phyloP scores from a whole-genome alignment of 2,329 filamentous ascomycete species.

The Cytospora mali region DNA sequence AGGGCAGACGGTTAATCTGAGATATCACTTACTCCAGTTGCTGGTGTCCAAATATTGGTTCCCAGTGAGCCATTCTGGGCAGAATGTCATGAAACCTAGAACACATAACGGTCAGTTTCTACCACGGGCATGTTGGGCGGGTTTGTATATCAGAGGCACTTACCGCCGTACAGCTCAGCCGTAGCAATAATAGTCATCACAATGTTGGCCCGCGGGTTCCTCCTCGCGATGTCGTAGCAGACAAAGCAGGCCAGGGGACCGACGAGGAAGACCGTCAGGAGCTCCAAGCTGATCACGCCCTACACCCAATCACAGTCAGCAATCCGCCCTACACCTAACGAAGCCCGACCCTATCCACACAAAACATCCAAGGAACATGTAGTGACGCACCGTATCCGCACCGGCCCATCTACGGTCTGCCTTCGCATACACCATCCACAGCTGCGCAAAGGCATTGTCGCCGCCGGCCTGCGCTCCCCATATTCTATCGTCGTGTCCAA shows the following conservation, averaged over 20 bases:
- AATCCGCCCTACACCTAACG: not conserved
- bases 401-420: constrained; percentile 67
- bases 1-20: no score
- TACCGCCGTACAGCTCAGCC: constrained; percentile 67
- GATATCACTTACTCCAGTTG: no score
- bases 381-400: constrained; percentile 57
- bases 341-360: no score
- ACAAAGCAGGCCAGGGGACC: constrained; percentile 62
- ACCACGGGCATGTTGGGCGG: not conserved
- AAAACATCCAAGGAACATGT: not conserved
- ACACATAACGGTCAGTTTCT: not conserved
- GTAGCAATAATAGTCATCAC: constrained; percentile 68
- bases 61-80: constrained; percentile 67
- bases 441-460: constrained; percentile 56
- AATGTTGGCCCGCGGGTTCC: constrained; percentile 57
- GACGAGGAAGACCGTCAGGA: constrained; percentile 65
- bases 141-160: constrained; percentile 27
- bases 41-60: constrained; percentile 64
- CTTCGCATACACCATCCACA: constrained; percentile 71
- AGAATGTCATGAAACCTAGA: constrained; percentile 71
- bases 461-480: constrained; percentile 62
- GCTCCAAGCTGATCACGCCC: constrained; percentile 65
- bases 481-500: constrained; percentile 51
- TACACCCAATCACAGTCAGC: constrained; percentile 31
- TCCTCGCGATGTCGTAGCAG: constrained; percentile 61